Conservation (phyloP, 768 basidiomycete species). For the Lepiota venenata region DNA sequence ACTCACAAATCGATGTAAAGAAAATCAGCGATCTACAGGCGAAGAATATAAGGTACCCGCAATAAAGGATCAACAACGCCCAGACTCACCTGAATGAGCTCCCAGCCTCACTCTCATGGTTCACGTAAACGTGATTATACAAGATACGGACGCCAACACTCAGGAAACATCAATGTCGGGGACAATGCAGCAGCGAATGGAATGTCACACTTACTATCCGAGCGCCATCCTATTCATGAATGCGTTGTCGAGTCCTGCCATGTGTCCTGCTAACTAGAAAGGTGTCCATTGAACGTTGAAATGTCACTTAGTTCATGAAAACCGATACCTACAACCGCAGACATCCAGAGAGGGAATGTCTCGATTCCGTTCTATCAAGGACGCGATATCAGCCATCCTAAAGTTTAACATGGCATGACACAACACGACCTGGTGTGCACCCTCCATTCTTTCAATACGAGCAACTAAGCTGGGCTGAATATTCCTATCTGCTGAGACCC, state of each 20-base stretch:
- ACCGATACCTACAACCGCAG: constrained; percentile 23
- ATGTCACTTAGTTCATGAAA: background rate
- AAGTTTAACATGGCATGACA: background rate
- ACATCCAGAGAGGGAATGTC: constrained; percentile 30
- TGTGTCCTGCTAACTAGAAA: constrained; percentile 27
- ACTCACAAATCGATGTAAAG: background rate
- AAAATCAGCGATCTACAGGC: background rate
- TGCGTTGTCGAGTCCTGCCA: constrained; percentile 25
- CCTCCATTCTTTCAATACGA: constrained; percentile 31
- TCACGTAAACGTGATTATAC: constrained; percentile 23
- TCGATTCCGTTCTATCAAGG: constrained; percentile 27
- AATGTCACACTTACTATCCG: constrained; percentile 23
- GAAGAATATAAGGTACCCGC: too few relatives aligned
- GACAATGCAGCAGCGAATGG: background rate
- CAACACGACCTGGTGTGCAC: constrained; percentile 23
- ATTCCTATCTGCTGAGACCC: constrained; percentile 20
- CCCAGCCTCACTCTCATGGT: constrained; percentile 16
- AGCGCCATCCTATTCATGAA: constrained; percentile 28
- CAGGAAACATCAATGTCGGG: background rate
- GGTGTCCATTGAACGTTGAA: background rate
- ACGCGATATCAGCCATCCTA: too few relatives aligned
- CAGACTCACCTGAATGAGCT: constrained; percentile 20
- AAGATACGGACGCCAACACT: constrained; percentile 19
- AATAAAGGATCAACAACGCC: background rate
- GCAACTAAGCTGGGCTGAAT: constrained; percentile 21